Evolutionary conservation across 495 filamentous ascomycete genomes (phyloP).

Genomic region (Lindgomyces ingoldianus): DNA sequence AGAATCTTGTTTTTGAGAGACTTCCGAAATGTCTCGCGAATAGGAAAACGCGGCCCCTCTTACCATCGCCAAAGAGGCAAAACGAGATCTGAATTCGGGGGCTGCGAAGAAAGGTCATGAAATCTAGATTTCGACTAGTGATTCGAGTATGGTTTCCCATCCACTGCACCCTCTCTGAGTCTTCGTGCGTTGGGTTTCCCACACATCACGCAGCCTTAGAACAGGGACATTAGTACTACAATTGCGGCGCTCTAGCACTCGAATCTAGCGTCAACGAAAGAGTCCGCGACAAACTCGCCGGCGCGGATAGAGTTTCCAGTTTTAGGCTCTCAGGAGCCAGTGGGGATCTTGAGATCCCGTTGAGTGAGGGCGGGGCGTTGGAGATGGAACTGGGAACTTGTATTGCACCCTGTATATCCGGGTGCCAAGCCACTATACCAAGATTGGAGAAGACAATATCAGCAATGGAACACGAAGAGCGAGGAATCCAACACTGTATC

Average conservation of each 20-base stretch:
- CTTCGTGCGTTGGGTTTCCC: neutral
- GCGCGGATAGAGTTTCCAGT: constrained; percentile 51
- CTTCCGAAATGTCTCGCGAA: constrained; percentile 37
- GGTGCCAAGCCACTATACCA: no score
- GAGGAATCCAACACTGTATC: no score
- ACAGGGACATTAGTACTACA: neutral
- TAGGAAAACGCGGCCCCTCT: constrained; percentile 45
- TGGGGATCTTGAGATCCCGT: constrained; percentile 57
- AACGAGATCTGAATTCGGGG: constrained; percentile 57
- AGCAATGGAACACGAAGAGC: no score
- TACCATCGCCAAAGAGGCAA: constrained; percentile 49
- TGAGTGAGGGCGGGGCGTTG: constrained; percentile 54
- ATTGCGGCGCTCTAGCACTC: constrained; percentile 40
- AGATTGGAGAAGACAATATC: no score
- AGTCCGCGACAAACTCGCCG: constrained; percentile 50
- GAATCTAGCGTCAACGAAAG: constrained; percentile 58
- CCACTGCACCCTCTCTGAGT: neutral
- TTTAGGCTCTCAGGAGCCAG: constrained; percentile 51
- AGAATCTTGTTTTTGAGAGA: no score
- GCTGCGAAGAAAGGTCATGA: constrained; percentile 52
- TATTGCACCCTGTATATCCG: no score
- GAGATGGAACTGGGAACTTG: no score
- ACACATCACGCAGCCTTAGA: neutral
- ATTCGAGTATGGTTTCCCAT: constrained; percentile 48
- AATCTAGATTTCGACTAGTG: constrained; percentile 36